Conservation (phyloP, 1,139 yeast genomes). For the Pichia sp. region DNA sequence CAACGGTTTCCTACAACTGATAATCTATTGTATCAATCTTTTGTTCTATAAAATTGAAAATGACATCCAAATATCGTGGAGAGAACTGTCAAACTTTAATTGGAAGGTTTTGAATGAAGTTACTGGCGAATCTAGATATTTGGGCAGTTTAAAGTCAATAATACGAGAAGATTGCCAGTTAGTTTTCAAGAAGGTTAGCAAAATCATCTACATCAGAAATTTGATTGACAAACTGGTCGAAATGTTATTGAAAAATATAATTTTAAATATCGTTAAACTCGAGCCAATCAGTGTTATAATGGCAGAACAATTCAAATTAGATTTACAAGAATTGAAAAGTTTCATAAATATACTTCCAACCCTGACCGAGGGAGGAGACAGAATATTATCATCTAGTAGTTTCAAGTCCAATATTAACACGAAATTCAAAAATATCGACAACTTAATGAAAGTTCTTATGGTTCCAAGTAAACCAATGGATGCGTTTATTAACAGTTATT, state of each 20-base stretch:
- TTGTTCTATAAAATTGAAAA: constrained; percentile 55
- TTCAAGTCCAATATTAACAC: constrained; percentile 51
- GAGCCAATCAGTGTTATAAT: constrained; percentile 65
- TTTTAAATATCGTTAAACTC: constrained; percentile 52
- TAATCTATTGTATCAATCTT: constrained; percentile 54
- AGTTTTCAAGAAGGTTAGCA: constrained; percentile 57
- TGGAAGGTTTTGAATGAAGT: constrained; percentile 65
- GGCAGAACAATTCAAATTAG: constrained; percentile 79
- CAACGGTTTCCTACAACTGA: constrained; percentile 53
- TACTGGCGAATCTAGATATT: constrained; percentile 67
- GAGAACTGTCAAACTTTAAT: constrained; percentile 76
- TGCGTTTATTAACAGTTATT: constrained; percentile 61
- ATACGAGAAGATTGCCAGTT: constrained; percentile 44
- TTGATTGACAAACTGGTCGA: constrained; percentile 78
- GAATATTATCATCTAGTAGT: constrained; percentile 33
- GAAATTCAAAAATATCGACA: constrained; percentile 49
- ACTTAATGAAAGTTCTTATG: constrained; percentile 60
- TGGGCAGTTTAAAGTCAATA: constrained; percentile 50
- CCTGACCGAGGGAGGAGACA: constrained; percentile 30
- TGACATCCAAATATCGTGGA: constrained; percentile 71
- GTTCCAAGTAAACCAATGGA: constrained; percentile 63
- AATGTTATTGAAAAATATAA: constrained; percentile 50
- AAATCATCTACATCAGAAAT: constrained; percentile 68
- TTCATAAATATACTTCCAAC: constrained; percentile 52
- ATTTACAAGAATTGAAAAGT: constrained; percentile 58